A percentile compares a stretch with the other conserved stretches of the same genome.
Evolutionary conservation across 2,329 filamentous ascomycete genomes (phyloP).

Genomic region (Polytolypa hystricis): DNA sequence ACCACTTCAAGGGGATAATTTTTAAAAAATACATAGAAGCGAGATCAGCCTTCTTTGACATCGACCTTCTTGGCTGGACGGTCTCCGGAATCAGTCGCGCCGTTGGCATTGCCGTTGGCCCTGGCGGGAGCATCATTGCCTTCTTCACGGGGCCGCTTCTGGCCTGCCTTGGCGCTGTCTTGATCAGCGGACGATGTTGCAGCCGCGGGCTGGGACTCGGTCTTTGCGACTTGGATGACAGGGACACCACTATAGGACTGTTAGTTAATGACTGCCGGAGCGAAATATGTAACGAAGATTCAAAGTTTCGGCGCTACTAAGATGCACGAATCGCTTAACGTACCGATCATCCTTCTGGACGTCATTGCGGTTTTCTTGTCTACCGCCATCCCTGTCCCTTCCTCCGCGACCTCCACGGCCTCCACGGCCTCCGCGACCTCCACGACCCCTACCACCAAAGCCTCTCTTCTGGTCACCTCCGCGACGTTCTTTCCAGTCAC

Average conservation of each 20-base stretch:
- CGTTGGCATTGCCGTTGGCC: slow-evolving; percentile 12
- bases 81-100: slow-evolving; percentile 18
- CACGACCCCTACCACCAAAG: slow-evolving; percentile 24
- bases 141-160: slow-evolving; percentile 39
- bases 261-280: neutral
- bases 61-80: slow-evolving; percentile 40
- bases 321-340: slow-evolving; percentile 11
- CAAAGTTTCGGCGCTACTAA: too few species aligned
- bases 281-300: slow-evolving; percentile 2
- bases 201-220: slow-evolving; percentile 7
- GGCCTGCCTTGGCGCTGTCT: slow-evolving; percentile 15
- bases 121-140: slow-evolving; percentile 13
- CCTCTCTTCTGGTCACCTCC: slow-evolving; percentile 34
- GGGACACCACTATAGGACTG: slow-evolving; percentile 31
- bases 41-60: slow-evolving; percentile 29
- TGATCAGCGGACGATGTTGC: slow-evolving; percentile 7
- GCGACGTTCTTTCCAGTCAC: slow-evolving; percentile 36
- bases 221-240: slow-evolving; percentile 23
- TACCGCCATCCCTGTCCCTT: slow-evolving; percentile 17
- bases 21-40: too few species aligned
- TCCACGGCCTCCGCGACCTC: slow-evolving; percentile 20
- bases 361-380: too few species aligned
- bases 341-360: slow-evolving; percentile 34
- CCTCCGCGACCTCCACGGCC: slow-evolving; percentile 20
- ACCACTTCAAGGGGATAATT: too few species aligned